Percentiles rank a stretch among this genome's conserved stretches.
Evolutionary conservation across 768 basidiomycete genomes (phyloP).

Genomic region (Gautieria morchelliformis): DNA sequence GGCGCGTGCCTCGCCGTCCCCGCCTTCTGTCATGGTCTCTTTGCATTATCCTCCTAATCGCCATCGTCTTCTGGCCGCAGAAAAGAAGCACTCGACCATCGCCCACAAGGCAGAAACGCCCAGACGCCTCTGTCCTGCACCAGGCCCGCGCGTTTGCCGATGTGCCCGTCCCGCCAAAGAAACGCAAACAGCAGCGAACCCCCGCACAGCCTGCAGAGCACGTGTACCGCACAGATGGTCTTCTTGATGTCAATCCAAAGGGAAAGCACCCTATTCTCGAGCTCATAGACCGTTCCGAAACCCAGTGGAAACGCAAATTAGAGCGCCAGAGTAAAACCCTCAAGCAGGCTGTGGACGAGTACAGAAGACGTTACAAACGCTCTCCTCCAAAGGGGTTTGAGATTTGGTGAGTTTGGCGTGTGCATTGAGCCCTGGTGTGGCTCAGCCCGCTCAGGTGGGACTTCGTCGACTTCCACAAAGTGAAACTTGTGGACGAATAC

Average conservation of each 20-base stretch:
- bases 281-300: conserved; percentile 29
- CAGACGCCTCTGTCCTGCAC: no score
- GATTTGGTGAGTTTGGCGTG: conserved; percentile 29
- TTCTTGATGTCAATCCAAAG: conserved; percentile 27
- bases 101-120: no score
- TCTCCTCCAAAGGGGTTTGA: conserved; percentile 37
- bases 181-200: neutral
- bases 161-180: neutral
- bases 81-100: no score
- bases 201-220: conserved; percentile 16
- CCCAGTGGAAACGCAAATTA: conserved; percentile 30
- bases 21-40: neutral
- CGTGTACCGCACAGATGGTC: conserved; percentile 21
- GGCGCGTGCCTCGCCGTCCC: no score
- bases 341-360: conserved; percentile 30
- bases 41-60: neutral
- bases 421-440: neutral
- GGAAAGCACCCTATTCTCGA: conserved; percentile 37
- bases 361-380: conserved; percentile 28
- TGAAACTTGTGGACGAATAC: conserved; percentile 46
- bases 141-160: neutral
- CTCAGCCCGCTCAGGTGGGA: conserved; percentile 28
- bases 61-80: neutral
- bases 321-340: conserved; percentile 28
- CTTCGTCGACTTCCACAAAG: conserved; percentile 34